Evolutionary conservation across 108 stramenopile genomes (phyloP), one percentile per base, ranked within the genome.

Genomic region (Skeletonema grethae): DNA sequence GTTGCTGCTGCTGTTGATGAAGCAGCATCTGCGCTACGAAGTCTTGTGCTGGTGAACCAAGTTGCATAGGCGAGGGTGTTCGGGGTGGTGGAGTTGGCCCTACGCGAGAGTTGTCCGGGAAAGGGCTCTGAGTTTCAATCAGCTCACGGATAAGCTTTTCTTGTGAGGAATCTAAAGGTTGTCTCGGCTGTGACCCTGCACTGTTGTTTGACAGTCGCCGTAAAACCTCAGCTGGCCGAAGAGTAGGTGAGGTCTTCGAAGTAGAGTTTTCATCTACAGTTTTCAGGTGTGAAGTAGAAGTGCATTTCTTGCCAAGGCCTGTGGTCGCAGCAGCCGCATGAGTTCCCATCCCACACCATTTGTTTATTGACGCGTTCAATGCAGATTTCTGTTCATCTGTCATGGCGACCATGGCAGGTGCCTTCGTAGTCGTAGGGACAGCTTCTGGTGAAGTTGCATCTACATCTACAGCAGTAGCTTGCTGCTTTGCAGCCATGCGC

Each of bases 301-400:
- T 22, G 8, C 15, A 53, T n/a, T n/a, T 53, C 50, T 53, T 53
- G 8, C 24, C 60, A 36, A 20, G 16, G 24, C n/a, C 20, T 5
- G 15, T 31, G 0, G 59, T 18, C 18, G 13, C 32, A 6, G 48
- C 68, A 6, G 48, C 68, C 0, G 28, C 13, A 18, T 53, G 50
- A 53, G 50, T 53, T 22, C 63, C 70, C 15, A 72, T 61, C 35
- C 70, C 70, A 32, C 71, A 65, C 78, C 78, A 79, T 66, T 72
- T 72, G 18, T 57, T 72, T 8, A 79, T 72, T 0, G 78, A 70
- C 12, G 71, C 71, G 3, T 79, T 70, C 24, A 79, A 41, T 5
- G 78, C 71, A 38, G 53, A 11, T 20, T 61, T 65, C 15, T 67
- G 29, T 15, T 61, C 20, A 7, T 36, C 31, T 3, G 56, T 61